These are phyloP conservation scores for Sporothrix globosa DNA, from an alignment of 2,329 filamentous ascomycete species.

Conservation along the genomic window DNA sequence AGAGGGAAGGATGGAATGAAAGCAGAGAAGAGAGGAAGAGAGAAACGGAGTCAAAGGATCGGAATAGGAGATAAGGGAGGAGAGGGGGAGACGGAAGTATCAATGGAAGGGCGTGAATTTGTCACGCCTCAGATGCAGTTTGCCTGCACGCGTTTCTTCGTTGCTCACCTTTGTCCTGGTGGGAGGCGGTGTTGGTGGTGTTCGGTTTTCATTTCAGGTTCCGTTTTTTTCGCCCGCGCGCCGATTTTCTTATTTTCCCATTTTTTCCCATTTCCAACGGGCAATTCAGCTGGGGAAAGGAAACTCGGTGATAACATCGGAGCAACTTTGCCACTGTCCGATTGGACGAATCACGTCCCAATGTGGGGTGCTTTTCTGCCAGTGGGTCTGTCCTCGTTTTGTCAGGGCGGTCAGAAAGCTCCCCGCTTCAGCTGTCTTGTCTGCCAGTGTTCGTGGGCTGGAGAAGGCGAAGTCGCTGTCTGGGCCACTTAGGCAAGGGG, in stretches of 20 bases:
- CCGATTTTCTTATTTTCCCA: conserved; percentile 25
- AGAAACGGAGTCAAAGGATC: conserved; percentile 11
- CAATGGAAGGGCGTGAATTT: conserved; percentile 26
- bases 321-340: conserved; percentile 28
- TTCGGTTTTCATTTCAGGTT: conserved; percentile 1
- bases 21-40: neutral
- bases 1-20: neutral
- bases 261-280: conserved; percentile 10
- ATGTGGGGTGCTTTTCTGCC: conserved; percentile 15
- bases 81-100: neutral
- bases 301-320: conserved; percentile 36
- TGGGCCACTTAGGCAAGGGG: neutral
- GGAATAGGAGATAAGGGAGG: neutral
- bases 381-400: neutral
- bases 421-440: conserved; percentile 1
- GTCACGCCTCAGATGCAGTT: conserved; percentile 21
- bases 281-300: conserved; percentile 20
- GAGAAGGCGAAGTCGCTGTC: neutral
- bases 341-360: conserved; percentile 29
- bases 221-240: neutral
- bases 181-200: conserved; percentile 5
- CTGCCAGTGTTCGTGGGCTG: neutral
- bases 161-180: conserved; percentile 11
- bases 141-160: neutral
- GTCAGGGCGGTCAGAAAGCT: conserved; percentile 10